Percentiles rank a stretch among this genome's conserved stretches.
Conservation (phyloP, 164 flowering plant species). For the Magnolia changhungtana region DNA sequence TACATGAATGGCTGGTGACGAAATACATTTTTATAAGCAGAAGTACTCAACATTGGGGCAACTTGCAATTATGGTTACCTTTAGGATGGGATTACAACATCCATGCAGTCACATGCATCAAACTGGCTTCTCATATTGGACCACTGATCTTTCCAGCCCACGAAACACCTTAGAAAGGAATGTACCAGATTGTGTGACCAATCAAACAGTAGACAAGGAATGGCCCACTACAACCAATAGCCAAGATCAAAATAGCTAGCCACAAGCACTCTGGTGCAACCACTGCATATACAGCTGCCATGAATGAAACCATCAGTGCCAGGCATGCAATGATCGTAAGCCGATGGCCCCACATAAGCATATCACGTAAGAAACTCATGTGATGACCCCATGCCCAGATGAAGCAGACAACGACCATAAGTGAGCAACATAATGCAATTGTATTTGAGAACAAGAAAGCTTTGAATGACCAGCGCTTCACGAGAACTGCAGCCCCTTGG, state of each 20-base stretch:
- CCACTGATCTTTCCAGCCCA: background rate
- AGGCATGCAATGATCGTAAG: background rate
- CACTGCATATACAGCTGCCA: background rate
- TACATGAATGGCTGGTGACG: too few species aligned
- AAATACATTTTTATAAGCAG: too few species aligned
- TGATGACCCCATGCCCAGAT: background rate
- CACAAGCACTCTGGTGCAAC: background rate
- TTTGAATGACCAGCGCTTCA: background rate
- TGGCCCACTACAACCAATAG: background rate
- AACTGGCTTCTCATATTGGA: too few species aligned
- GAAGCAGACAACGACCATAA: background rate
- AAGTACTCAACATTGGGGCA: too few species aligned
- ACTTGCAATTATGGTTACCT: too few species aligned
- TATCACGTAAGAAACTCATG: background rate
- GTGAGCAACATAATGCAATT: background rate
- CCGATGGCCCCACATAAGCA: background rate
- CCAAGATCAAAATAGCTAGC: background rate
- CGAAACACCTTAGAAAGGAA: background rate
- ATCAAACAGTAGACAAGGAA: background rate
- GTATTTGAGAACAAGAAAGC: background rate
- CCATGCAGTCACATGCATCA: too few species aligned
- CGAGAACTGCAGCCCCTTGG: background rate
- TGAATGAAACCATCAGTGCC: background rate
- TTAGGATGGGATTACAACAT: too few species aligned
- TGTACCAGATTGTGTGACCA: background rate